phyloP scores from a whole-genome alignment of 441 rosid species.

The Jatropha multifida region DNA sequence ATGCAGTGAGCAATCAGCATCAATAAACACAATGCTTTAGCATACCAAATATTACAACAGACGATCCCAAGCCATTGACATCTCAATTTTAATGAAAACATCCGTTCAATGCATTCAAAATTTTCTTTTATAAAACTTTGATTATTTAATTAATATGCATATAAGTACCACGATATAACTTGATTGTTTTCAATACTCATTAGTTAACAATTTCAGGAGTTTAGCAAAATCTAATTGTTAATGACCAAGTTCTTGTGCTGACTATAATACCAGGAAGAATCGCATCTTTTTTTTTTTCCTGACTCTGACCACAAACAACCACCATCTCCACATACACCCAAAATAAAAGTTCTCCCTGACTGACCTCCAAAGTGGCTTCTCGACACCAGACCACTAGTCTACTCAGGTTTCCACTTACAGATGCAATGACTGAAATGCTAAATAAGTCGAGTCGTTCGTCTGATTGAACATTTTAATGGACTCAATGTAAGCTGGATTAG shows the following conservation, averaged over 20 bases:
- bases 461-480: not conserved
- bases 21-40: not conserved
- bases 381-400: no score
- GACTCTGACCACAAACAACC: not conserved
- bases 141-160: not conserved
- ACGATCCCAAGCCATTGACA: not conserved
- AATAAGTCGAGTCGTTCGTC: not conserved
- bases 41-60: not conserved
- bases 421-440: no score
- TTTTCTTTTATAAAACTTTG: not conserved
- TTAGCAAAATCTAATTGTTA: not conserved
- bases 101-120: not conserved
- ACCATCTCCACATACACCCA: not conserved
- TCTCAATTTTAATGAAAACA: not conserved
- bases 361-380: not conserved
- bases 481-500: not conserved
- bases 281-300: not conserved
- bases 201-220: not conserved
- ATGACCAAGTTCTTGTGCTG: not conserved
- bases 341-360: not conserved
- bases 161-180: not conserved
- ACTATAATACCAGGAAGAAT: not conserved
- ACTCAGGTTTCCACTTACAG: no score
- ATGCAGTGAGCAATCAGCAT: conserved; percentile 13
- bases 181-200: conserved; percentile 1